phyloP scores from a whole-genome alignment of 208 protist species.

The Entamoeba moshkovskii region DNA sequence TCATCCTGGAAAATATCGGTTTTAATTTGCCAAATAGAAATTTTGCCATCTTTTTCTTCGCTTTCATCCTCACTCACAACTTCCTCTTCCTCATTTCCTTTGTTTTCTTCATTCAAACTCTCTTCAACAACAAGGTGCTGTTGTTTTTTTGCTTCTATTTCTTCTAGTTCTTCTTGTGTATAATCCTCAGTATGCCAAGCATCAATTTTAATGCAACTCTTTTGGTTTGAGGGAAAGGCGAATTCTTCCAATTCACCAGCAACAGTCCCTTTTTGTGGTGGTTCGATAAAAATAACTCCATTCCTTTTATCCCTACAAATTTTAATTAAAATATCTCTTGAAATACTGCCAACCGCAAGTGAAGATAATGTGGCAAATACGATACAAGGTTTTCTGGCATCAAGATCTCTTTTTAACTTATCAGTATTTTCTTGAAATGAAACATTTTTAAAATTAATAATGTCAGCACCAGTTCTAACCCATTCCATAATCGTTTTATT shows the following conservation, averaged over 20 bases:
- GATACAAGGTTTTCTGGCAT: not conserved
- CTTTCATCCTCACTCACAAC: not conserved
- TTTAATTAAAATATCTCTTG: not conserved
- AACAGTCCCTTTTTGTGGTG: not conserved
- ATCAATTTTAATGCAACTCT: not conserved
- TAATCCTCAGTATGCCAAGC: not conserved
- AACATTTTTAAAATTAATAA: not conserved
- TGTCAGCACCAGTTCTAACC: not conserved
- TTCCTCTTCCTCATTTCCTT: not conserved
- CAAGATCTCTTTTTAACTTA: not conserved
- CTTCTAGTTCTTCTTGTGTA: not conserved
- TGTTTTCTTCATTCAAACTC: not conserved
- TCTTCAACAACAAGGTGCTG: not conserved
- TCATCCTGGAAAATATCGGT: not conserved
- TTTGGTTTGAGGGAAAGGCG: too few species aligned
- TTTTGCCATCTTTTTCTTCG: not conserved
- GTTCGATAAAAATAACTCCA: not conserved
- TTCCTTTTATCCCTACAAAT: not conserved
- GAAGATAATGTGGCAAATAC: not conserved
- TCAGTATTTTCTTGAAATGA: not conserved
- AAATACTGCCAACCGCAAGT: not conserved
- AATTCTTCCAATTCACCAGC: too few species aligned
- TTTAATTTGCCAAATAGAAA: not conserved
- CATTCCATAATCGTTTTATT: not conserved
- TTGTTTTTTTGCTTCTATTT: not conserved